A percentile compares a stretch with the other conserved stretches of the same genome.
Conservation (phyloP, 352 stramenopile species). For the Heterotrichella gracilis region DNA sequence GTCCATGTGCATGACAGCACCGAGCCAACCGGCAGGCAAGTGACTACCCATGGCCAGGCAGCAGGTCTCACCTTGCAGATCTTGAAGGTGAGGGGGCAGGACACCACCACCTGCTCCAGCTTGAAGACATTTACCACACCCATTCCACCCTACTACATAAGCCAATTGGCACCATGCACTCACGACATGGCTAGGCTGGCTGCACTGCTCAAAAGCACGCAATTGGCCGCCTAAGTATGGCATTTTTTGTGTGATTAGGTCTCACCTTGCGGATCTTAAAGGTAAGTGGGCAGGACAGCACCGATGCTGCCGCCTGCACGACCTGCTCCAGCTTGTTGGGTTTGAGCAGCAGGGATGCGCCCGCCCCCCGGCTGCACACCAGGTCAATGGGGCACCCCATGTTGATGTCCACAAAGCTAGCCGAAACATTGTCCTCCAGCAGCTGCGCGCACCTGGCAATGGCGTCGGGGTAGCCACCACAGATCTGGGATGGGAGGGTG, state of each 20-base stretch:
- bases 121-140: slow-evolving; percentile 51
- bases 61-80: slow-evolving; percentile 81
- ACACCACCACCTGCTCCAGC: slow-evolving; percentile 31
- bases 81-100: slow-evolving; percentile 68
- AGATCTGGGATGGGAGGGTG: no score
- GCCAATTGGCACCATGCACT: no score
- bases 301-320: slow-evolving; percentile 38
- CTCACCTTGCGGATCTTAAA: slow-evolving; percentile 91
- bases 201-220: slow-evolving; percentile 58
- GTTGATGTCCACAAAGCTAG: slow-evolving; percentile 98
- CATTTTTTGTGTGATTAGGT: no score
- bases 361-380: slow-evolving; percentile 40
- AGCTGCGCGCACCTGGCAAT: neutral
- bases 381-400: slow-evolving; percentile 93
- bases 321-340: slow-evolving; percentile 48
- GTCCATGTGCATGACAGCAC: no score
- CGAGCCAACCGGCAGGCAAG: no score
- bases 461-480: no score
- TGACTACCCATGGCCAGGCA: no score
- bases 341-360: slow-evolving; percentile 61
- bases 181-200: no score
- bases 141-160: slow-evolving; percentile 58
- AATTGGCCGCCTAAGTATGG: no score
- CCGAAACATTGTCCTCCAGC: slow-evolving; percentile 23
- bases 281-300: slow-evolving; percentile 41